Conservation (phyloP, 1,284 basidiomycete genomes). For the Singerocomus inundabilis region DNA sequence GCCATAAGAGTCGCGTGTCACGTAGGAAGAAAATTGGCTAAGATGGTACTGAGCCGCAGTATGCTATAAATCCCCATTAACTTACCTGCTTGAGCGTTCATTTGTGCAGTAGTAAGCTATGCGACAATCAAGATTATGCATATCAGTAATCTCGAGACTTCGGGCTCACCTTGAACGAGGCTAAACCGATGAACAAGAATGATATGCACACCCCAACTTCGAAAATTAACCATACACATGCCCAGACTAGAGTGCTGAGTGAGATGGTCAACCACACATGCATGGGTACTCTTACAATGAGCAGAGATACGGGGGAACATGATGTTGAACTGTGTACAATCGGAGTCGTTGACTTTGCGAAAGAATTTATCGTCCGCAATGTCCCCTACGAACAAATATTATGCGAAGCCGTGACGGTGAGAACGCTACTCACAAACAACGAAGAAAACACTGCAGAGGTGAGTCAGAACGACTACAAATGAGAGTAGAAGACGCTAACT, state of each 20-base stretch:
- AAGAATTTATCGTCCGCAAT: constrained; percentile 83
- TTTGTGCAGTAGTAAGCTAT: constrained; percentile 50
- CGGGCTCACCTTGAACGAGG: constrained; percentile 64
- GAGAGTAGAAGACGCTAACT: constrained; percentile 46
- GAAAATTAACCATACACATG: constrained; percentile 71
- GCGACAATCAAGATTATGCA: constrained; percentile 12
- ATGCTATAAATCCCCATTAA: neutral
- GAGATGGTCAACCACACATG: constrained; percentile 2
- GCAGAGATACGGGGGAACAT: constrained; percentile 64
- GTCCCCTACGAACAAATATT: constrained; percentile 56
- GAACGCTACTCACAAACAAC: constrained; percentile 60
- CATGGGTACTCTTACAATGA: constrained; percentile 46
- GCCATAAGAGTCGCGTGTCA: constrained; percentile 12
- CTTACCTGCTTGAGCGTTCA: constrained; percentile 60
- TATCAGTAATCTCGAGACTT: neutral
- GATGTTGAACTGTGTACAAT: constrained; percentile 73
- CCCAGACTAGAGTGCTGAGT: constrained; percentile 56
- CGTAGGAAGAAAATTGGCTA: constrained; percentile 42
- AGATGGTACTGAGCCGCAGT: constrained; percentile 15
- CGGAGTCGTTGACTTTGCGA: constrained; percentile 81
- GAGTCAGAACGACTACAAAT: constrained; percentile 15
- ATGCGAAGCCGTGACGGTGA: neutral
- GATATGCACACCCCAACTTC: constrained; percentile 63
- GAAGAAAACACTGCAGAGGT: constrained; percentile 59
- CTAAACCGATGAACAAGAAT: constrained; percentile 70